Conservation (phyloP, 1,284 basidiomycete genomes). For the Golubevia pallescens region DNA sequence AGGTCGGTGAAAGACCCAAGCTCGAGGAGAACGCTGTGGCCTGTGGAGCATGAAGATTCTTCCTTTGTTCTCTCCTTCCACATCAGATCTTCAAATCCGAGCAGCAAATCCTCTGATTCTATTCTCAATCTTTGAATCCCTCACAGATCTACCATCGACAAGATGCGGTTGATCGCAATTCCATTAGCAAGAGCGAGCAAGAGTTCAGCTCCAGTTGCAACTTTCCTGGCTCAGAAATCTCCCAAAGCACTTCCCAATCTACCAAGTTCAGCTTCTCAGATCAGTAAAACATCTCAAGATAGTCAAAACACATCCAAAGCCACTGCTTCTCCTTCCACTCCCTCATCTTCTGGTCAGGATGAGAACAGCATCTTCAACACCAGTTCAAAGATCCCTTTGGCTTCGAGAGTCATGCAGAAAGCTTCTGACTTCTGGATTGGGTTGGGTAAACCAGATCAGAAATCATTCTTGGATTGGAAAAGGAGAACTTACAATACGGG, state of each 20-base stretch:
- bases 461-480: slow-evolving; percentile 50
- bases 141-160: too few species aligned
- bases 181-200: slow-evolving; percentile 38
- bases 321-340: not conserved
- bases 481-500: slow-evolving; percentile 39
- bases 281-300: slow-evolving; percentile 11
- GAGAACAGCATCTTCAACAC: too few species aligned
- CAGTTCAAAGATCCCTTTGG: slow-evolving; percentile 17
- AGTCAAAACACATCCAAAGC: slow-evolving; percentile 4
- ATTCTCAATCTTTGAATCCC: too few species aligned
- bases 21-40: too few species aligned
- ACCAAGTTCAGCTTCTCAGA: slow-evolving; percentile 17
- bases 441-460: slow-evolving; percentile 42
- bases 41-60: too few species aligned
- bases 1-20: too few species aligned
- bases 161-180: slow-evolving; percentile 49
- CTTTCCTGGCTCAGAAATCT: slow-evolving; percentile 39
- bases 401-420: slow-evolving; percentile 31
- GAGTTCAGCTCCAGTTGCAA: slow-evolving; percentile 35
- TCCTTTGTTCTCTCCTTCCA: too few species aligned
- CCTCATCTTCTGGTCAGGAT: not conserved
- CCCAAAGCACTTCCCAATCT: slow-evolving; percentile 13
- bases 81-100: too few species aligned
- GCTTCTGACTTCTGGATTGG: slow-evolving; percentile 53
- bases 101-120: too few species aligned